Evolutionary conservation across 345 rosid species (phyloP).

Genomic region (Syzygium grande): DNA sequence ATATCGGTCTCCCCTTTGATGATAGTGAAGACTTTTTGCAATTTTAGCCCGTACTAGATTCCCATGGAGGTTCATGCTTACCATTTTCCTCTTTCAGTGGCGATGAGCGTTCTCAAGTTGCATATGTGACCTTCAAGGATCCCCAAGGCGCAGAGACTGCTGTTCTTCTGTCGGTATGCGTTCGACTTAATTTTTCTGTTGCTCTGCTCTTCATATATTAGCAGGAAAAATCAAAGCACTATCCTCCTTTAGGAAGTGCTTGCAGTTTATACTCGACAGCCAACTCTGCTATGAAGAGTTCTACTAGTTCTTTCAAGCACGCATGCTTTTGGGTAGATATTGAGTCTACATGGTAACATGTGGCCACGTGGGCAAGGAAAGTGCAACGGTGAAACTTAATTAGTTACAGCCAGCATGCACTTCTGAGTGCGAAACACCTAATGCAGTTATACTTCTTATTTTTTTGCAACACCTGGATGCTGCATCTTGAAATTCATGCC

Average conservation of each 20-base stretch:
- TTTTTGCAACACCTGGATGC: neutral
- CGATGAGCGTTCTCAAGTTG: conserved; percentile 54
- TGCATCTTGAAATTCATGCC: neutral
- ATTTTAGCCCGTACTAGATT: neutral
- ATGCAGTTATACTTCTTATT: neutral
- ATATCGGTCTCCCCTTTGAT: neutral
- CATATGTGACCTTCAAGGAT: conserved; percentile 84
- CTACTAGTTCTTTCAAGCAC: neutral
- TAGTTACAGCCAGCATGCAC: neutral
- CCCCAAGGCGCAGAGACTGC: conserved; percentile 89
- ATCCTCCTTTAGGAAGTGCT: neutral
- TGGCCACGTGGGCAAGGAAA: neutral
- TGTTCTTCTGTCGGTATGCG: conserved; percentile 68
- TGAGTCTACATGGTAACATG: neutral
- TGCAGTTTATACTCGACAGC: neutral
- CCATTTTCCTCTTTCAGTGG: conserved; percentile 22
- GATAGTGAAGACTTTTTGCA: neutral
- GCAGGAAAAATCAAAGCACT: neutral
- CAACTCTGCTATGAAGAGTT: neutral
- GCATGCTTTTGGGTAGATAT: neutral
- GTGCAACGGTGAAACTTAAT: neutral
- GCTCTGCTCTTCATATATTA: neutral
- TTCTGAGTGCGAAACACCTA: neutral
- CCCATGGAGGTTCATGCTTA: neutral
- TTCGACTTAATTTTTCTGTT: neutral